Evolutionary conservation across 2,329 filamentous ascomycete species (phyloP).

Genomic region (Fragosphaeria purpurea): DNA sequence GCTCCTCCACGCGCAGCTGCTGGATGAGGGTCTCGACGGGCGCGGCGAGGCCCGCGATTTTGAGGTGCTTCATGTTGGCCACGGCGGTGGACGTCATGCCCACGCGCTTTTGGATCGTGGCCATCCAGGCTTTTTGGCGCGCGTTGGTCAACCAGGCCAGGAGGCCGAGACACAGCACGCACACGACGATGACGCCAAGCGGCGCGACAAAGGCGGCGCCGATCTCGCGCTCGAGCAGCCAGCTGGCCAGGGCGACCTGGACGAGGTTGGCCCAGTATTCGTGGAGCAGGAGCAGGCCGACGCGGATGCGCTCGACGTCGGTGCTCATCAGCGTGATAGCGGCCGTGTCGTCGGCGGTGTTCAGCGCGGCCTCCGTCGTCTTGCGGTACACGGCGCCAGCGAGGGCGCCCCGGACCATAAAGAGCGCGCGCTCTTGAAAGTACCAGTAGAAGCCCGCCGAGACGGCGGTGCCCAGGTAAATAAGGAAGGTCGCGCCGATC

Average conservation of each 20-base stretch:
- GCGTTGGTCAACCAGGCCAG: not conserved
- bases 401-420: constrained; percentile 21
- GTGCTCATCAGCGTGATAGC: constrained; percentile 24
- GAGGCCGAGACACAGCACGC: not conserved
- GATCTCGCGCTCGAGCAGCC: constrained; percentile 13
- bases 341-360: constrained; percentile 11
- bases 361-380: constrained; percentile 15
- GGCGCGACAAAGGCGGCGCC: constrained; percentile 13
- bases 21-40: constrained; percentile 23
- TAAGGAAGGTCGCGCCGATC: constrained; percentile 29
- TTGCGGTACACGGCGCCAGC: constrained; percentile 24
- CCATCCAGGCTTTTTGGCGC: constrained; percentile 17
- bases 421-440: constrained; percentile 23
- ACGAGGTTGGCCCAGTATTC: constrained; percentile 17
- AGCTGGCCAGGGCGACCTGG: constrained; percentile 12
- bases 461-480: constrained; percentile 31
- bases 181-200: constrained; percentile 8
- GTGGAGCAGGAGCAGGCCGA: constrained; percentile 17
- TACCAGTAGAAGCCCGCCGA: constrained; percentile 30
- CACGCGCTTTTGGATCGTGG: constrained; percentile 15
- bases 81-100: constrained; percentile 20
- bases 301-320: constrained; percentile 21
- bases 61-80: constrained; percentile 28
- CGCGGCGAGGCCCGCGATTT: constrained; percentile 26
- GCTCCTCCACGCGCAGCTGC: constrained; percentile 23